Percentiles rank a stretch among this genome's conserved stretches.
Evolutionary conservation across 805 yeast species (phyloP).

Genomic region (Candida awuae): DNA sequence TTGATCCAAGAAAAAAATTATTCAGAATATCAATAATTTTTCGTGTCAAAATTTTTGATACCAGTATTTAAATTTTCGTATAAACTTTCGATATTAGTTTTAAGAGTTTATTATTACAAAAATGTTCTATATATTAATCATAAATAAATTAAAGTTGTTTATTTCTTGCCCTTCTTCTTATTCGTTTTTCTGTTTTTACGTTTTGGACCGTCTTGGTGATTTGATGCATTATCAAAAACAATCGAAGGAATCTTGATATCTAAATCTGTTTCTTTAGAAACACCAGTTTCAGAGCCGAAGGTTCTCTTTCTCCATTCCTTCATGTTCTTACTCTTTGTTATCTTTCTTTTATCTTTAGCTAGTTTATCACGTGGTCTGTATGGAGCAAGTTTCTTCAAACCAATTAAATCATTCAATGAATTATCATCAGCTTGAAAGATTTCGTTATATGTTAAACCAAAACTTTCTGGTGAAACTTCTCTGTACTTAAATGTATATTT

Average conservation of each 20-base stretch:
- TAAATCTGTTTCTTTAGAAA: conserved; percentile 21
- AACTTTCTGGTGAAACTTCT: conserved; percentile 91
- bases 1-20: too few relatives aligned
- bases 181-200: conserved; percentile 14
- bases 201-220: conserved; percentile 18
- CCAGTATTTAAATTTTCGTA: too few relatives aligned
- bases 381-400: conserved; percentile 89
- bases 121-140: too few relatives aligned
- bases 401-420: conserved; percentile 74
- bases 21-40: too few relatives aligned
- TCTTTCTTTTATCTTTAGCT: conserved; percentile 74
- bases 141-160: too few relatives aligned
- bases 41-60: too few relatives aligned
- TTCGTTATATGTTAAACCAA: conserved; percentile 78
- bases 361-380: conserved; percentile 70
- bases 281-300: conserved; percentile 41
- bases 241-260: conserved; percentile 22
- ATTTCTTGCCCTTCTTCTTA: conserved; percentile 1
- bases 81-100: too few relatives aligned
- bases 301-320: conserved; percentile 86
- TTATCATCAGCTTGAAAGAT: conserved; percentile 85
- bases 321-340: conserved; percentile 70
- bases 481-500: conserved; percentile 70
- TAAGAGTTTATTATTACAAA: too few relatives aligned
- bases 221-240: conserved; percentile 20